These are phyloP conservation scores for Crucihimalaya himalaica DNA, from an alignment of 345 rosid species.

Conservation along the genomic window DNA sequence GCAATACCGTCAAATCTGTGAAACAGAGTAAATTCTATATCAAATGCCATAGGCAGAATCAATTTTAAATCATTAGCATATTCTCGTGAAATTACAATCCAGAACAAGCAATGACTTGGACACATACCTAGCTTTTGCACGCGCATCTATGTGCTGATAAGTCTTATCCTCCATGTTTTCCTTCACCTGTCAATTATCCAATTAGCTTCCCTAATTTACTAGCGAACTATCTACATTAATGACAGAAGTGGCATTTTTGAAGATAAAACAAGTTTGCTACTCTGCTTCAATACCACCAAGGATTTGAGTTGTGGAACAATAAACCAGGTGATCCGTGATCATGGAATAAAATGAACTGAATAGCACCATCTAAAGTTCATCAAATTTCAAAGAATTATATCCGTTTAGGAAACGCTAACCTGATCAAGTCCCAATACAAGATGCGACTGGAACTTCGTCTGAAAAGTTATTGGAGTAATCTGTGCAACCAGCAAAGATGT, in stretches of 20 bases:
- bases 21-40: not conserved
- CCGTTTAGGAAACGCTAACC: slow-evolving; percentile 46
- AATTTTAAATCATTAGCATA: not conserved
- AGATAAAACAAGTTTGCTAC: not conserved
- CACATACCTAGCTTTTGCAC: slow-evolving; percentile 27
- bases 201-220: slow-evolving; percentile 3
- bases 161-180: slow-evolving; percentile 44
- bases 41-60: not conserved
- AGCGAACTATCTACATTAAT: not conserved
- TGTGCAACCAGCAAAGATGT: slow-evolving; percentile 37
- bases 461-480: slow-evolving; percentile 82
- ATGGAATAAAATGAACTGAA: slow-evolving; percentile 5
- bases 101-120: not conserved
- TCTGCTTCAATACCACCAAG: not conserved
- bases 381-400: not conserved
- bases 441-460: slow-evolving; percentile 85
- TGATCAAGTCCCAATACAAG: slow-evolving; percentile 90
- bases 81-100: not conserved
- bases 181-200: slow-evolving; percentile 50
- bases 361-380: not conserved
- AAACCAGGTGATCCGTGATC: not conserved
- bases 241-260: slow-evolving; percentile 1
- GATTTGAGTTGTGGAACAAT: slow-evolving; percentile 11
- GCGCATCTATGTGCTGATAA: slow-evolving; percentile 55
- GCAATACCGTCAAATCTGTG: slow-evolving; percentile 81